Evolutionary conservation across 2,329 filamentous ascomycete genomes (phyloP), one percentile per base, ranked within the genome.

Genomic region (Aspergillus phoenicis): DNA sequence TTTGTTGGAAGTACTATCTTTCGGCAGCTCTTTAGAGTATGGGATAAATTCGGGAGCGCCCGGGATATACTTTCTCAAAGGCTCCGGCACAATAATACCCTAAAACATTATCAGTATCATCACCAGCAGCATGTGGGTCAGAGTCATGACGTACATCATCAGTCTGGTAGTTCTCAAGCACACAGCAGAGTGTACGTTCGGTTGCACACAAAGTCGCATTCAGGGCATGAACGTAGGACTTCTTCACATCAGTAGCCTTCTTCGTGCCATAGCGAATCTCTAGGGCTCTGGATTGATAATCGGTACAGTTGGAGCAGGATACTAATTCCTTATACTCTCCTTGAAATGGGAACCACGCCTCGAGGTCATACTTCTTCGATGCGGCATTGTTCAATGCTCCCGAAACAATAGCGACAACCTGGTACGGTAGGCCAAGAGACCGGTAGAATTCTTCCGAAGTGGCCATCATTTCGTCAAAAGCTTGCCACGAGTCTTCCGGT

Each of bases 301-400:
- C 94, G 48, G 92, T 96, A 83, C 95, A 99, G 81, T 99, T 99
- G 63, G 92, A 96, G 85, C 93, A 97, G 20, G 91, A 96, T 54
- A 98, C 95, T 28, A 99, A 86, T 81, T 98, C 95, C 81, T 98
- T 98, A 85, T 98, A 99, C 79, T 98, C 95, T 70, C 90, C 90
- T 78, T 98, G 93, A 83, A 91, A 96, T 15, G 92, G 93, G 78
- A 96, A 97, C 91, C 93, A 96, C 2, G 95, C 94, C 77, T 99
- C 95, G 22, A 99, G 84, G 73, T 99, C 95, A 75, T 89, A 93
- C 80, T 99, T 99, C 85, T 97, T 97, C 28, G 91, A 83, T 4
- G 89, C 89, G 1, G 90, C 90, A 70, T 93, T 96, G 81, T 96
- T 97, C 71, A 99, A 81, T 0, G 95, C 95, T 4, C 94, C 94